These are phyloP conservation scores for Microthyrium microscopicum DNA, from an alignment of 2,329 filamentous ascomycete genomes.

Conservation along the genomic window DNA sequence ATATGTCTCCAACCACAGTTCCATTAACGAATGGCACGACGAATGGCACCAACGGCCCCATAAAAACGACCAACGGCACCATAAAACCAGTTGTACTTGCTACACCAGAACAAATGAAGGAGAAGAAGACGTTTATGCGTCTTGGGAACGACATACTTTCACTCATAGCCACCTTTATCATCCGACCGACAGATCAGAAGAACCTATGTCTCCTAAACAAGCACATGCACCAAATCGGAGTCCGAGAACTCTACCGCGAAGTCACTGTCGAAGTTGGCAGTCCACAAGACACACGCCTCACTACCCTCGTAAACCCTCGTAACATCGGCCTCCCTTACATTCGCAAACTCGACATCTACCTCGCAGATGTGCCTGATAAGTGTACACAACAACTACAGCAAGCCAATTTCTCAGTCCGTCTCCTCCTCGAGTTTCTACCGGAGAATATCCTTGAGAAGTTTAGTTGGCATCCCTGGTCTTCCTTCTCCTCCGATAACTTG, in stretches of 20 bases:
- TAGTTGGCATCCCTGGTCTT: slow-evolving; percentile 33
- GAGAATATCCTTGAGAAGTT: slow-evolving; percentile 32
- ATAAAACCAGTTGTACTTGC: no score
- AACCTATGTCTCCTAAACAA: slow-evolving; percentile 30
- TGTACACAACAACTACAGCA: slow-evolving; percentile 28
- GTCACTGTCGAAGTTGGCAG: slow-evolving; percentile 31
- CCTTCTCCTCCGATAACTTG: slow-evolving; percentile 31
- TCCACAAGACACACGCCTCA: slow-evolving; percentile 25
- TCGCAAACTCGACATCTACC: slow-evolving; percentile 28
- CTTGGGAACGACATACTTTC: slow-evolving; percentile 1
- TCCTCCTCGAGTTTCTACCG: slow-evolving; percentile 32
- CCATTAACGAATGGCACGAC: no score
- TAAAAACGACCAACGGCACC: no score
- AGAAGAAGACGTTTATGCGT: slow-evolving; percentile 4
- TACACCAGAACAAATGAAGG: neutral
- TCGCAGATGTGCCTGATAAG: slow-evolving; percentile 26
- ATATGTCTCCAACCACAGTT: no score
- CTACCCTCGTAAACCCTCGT: slow-evolving; percentile 27
- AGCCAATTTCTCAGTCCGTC: slow-evolving; percentile 30
- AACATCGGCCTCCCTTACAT: slow-evolving; percentile 32
- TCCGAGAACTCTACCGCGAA: slow-evolving; percentile 28
- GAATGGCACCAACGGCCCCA: no score
- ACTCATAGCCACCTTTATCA: no score
- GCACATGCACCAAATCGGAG: slow-evolving; percentile 29
- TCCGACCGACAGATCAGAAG: slow-evolving; percentile 30